Evolutionary conservation across 73 alveolate genomes (phyloP), one percentile per base, ranked within the genome.

Genomic region (Uronychia setigera): DNA sequence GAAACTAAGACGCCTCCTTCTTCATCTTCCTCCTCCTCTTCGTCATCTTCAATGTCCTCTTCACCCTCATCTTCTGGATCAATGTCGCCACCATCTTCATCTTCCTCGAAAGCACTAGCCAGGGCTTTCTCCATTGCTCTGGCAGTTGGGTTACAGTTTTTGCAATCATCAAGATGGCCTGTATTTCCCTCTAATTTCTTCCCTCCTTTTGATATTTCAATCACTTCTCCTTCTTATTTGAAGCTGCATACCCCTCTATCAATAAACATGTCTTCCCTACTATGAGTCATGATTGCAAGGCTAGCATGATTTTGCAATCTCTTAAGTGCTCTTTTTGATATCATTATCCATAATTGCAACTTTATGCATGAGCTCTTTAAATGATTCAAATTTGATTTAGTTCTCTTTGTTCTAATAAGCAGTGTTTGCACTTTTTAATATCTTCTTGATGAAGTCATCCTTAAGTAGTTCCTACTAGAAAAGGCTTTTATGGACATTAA

Each of bases 381-480:
- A 46, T 5, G 67, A 19, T 19, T 46, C 67, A 46, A 11, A 46
- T 19, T 46, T 46, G n/a, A 46, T 5, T 46, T 46, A 19, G 67
- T 46, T 46, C 19, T 46, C 67, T 46, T 46, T 46, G 67, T 46
- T 46, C 67, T 46, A 19, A 19, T 46, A 46, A 19, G 67, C 67
- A 5, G 67, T 46, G 67, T 46, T 46, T 5, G 67, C 5, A 19
- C 67, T 46, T 19, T 46, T 46, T 19, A 46, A 19, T 5, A 46
- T 46, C 67, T 46, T 46, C 67, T 46, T 46, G 67, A 46, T 46
- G 67, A 46, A 46, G 67, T 46, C 67, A 19, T 46, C 67, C 67
- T 46, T 46, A 19, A 46, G 67, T 11, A 46, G 67, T 19, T 46
- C 67, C 67, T 46, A 19, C 67, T 46, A 5, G 67, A 46, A 46